These are phyloP conservation scores for Neurospora sp. DNA, from an alignment of 495 filamentous ascomycete genomes.

Conservation along the genomic window DNA sequence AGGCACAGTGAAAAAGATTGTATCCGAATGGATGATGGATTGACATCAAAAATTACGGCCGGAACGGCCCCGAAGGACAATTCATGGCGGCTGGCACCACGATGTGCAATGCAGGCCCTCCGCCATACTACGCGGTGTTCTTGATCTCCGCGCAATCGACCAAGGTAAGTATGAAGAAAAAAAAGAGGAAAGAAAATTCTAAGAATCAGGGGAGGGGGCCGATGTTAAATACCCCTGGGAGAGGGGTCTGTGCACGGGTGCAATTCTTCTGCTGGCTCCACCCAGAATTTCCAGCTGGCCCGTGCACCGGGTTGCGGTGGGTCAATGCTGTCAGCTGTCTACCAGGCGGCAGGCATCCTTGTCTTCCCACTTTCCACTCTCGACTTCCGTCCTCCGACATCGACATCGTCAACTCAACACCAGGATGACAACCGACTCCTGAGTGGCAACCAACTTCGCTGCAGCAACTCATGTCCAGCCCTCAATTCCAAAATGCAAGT, in stretches of 20 bases:
- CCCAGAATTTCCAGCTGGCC: neutral
- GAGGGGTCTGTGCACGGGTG: constrained; percentile 7
- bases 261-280: neutral
- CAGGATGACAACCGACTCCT: neutral
- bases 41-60: constrained; percentile 16
- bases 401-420: neutral
- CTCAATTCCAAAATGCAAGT: neutral
- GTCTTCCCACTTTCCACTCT: neutral
- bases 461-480: neutral
- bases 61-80: constrained; percentile 18
- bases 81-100: constrained; percentile 13
- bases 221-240: neutral
- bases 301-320: neutral
- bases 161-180: constrained; percentile 20
- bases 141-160: constrained; percentile 13
- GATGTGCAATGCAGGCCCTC: constrained; percentile 17
- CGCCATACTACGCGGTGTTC: constrained; percentile 10
- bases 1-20: constrained; percentile 11
- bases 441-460: neutral
- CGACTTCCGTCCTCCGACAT: neutral
- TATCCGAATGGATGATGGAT: constrained; percentile 1
- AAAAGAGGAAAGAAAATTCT: constrained; percentile 9
- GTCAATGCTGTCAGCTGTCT: neutral
- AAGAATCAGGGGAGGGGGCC: neutral
- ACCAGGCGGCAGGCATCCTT: neutral